Percentiles rank a stretch among this genome's conserved stretches.
These are phyloP conservation scores for Gloeopeniophorella convolvens DNA, from an alignment of 768 basidiomycete species.

Conservation along the genomic window DNA sequence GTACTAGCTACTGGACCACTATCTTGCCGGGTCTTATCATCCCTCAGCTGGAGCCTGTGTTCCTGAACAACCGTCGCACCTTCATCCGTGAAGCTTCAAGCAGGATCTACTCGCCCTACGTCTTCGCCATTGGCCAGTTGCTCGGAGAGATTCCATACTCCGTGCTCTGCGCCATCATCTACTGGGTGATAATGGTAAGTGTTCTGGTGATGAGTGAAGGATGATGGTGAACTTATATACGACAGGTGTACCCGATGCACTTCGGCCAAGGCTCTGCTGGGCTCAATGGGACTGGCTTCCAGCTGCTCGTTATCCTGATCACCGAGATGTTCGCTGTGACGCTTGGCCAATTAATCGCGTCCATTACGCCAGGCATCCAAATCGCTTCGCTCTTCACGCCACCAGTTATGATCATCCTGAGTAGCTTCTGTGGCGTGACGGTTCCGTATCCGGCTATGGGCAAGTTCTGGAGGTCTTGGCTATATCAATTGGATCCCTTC, in stretches of 20 bases:
- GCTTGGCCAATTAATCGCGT: constrained; percentile 67
- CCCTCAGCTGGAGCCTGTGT: constrained; percentile 77
- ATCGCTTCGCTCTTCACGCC: constrained; percentile 75
- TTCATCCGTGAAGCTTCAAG: constrained; percentile 59
- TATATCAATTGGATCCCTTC: constrained; percentile 70
- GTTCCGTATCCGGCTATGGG: constrained; percentile 61
- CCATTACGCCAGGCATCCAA: constrained; percentile 66
- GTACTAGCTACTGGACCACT: constrained; percentile 46
- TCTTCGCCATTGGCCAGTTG: constrained; percentile 80
- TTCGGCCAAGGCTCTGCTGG: constrained; percentile 61
- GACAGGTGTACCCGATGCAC: constrained; percentile 55
- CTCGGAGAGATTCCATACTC: constrained; percentile 79
- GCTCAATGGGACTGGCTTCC: constrained; percentile 62
- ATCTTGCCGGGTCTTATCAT: constrained; percentile 76
- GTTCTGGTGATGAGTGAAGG: too few relatives aligned
- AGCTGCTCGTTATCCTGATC: constrained; percentile 62
- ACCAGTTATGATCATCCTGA: constrained; percentile 55
- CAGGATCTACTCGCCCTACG: constrained; percentile 80
- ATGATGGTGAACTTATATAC: constrained; percentile 44
- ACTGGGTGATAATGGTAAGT: constrained; percentile 75
- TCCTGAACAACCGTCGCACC: constrained; percentile 60
- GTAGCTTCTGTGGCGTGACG: constrained; percentile 77
- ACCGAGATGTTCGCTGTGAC: constrained; percentile 70
- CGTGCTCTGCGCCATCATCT: constrained; percentile 60
- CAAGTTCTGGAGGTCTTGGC: constrained; percentile 71